These are phyloP conservation scores for Asclepias syriaca DNA, from an alignment of 257 asterid genomes.

Conservation along the genomic window DNA sequence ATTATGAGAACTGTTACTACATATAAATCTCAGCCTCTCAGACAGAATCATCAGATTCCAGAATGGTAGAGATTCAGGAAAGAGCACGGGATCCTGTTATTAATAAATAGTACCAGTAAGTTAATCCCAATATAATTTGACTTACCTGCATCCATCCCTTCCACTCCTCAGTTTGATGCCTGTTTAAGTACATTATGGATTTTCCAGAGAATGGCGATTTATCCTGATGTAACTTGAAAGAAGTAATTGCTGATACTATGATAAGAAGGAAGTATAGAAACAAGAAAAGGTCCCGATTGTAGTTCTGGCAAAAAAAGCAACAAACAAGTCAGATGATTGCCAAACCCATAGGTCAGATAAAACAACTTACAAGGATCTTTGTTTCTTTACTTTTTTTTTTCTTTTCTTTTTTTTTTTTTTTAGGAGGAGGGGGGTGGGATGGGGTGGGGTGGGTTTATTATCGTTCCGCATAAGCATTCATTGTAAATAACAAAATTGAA, in stretches of 20 bases:
- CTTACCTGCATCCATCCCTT: slow-evolving; percentile 98
- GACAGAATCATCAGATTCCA: background rate
- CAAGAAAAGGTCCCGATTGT: slow-evolving; percentile 79
- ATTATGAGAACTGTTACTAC: background rate
- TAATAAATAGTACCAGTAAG: background rate
- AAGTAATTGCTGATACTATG: slow-evolving; percentile 74
- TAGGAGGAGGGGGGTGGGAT: no score
- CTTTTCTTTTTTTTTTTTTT: no score
- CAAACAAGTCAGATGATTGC: slow-evolving; percentile 8
- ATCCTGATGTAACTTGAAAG: slow-evolving; percentile 83
- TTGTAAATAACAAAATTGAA: background rate
- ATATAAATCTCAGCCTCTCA: background rate
- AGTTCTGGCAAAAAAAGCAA: slow-evolving; percentile 50
- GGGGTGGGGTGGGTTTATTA: background rate
- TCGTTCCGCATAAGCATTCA: background rate
- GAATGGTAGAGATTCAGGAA: background rate
- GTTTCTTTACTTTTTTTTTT: no score
- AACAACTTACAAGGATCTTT: no score
- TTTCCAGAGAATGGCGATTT: slow-evolving; percentile 77
- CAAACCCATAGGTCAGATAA: background rate
- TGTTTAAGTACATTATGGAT: slow-evolving; percentile 74
- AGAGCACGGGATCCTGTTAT: background rate
- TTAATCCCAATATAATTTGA: background rate
- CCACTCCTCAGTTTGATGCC: slow-evolving; percentile 99
- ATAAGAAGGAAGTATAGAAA: slow-evolving; percentile 89